Conservation (phyloP, 2,329 filamentous ascomycete species). For the Pyricularia sp. region DNA sequence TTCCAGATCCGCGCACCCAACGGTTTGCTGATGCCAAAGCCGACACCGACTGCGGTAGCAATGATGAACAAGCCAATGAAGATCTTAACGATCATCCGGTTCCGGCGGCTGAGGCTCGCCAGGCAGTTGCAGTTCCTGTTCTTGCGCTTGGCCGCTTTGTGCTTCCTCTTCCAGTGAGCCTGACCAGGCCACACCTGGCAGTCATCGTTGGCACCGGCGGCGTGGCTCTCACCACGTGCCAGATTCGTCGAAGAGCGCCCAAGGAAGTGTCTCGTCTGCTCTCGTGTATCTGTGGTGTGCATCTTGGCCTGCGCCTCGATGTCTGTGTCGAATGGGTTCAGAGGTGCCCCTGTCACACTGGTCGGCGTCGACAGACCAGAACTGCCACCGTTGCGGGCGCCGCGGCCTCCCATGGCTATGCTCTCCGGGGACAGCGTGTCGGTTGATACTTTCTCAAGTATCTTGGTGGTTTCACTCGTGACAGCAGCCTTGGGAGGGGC, state of each 20-base stretch:
- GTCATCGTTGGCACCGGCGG: conserved; percentile 21
- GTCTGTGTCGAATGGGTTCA: conserved; percentile 48
- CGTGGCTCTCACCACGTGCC: conserved; percentile 19
- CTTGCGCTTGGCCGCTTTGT: conserved; percentile 44
- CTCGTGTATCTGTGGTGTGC: conserved; percentile 1
- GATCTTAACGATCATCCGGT: conserved; percentile 45
- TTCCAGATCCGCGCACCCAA: conserved; percentile 51
- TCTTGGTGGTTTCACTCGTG: background rate
- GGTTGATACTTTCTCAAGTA: conserved; percentile 14
- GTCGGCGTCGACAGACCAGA: conserved; percentile 32
- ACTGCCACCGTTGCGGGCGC: conserved; percentile 8
- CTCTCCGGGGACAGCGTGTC: conserved; percentile 12
- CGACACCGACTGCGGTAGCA: conserved; percentile 44
- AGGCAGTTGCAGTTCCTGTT: conserved; percentile 42
- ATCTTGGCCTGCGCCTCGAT: conserved; percentile 35
- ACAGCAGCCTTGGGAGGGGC: background rate
- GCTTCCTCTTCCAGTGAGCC: conserved; percentile 50
- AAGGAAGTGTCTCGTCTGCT: conserved; percentile 24
- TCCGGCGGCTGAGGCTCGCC: conserved; percentile 42
- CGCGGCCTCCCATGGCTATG: background rate
- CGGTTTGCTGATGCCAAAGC: conserved; percentile 52
- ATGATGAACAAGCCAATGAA: conserved; percentile 41
- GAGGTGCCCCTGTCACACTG: conserved; percentile 24
- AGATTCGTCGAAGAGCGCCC: conserved; percentile 23
- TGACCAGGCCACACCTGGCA: conserved; percentile 52